Evolutionary conservation across 768 basidiomycete species (phyloP), one percentile per base, ranked within the genome.

Genomic region (Naganishia antarctica): DNA sequence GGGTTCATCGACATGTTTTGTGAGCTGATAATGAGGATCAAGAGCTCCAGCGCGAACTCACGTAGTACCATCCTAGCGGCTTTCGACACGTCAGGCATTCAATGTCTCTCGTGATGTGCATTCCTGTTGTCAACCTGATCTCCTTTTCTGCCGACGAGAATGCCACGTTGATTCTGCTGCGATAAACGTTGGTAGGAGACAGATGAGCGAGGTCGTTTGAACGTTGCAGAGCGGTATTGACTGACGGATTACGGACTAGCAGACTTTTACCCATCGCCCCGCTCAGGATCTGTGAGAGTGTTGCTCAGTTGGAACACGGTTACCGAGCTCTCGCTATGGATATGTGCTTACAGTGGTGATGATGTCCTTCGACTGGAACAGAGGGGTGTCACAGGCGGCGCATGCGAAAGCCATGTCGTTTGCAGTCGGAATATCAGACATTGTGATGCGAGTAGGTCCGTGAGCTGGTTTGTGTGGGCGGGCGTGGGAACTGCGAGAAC

Each of bases 11-110:
- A n/a, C n/a, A n/a, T n/a, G n/a, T n/a, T n/a, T n/a, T n/a, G n/a
- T n/a, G n/a, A n/a, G n/a, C 15, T 37, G 23, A 12, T 11, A 25
- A 9, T 12, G 34, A 29, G 13, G 21, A 13, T 12, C 16, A 6
- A 34, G 3, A 40, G 12, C 21, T 4, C 26, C 21, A 34, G 3
- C 0, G 23, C 4, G 23, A 25, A 40, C 53, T 23, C 23, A 57
- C 53, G 23, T 57, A 57, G 23, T 57, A 57, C 53, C 53, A 57
- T 41, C 53, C 53, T 29, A 57, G 37, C 25, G 53, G 53, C 32
- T 57, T 57, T 16, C 37, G 53, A 40, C 53, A 57, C 23, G 53
- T 57, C 13, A 40, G 9, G 37, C 53, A 57, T 18, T 57, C 53
- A 25, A 57, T 57, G 26, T 57, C 53, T 26, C 53, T 37, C 37